Percentiles rank a stretch among this genome's conserved stretches.
Conservation (phyloP, 768 basidiomycete genomes). For the Megacollybia marginata region DNA sequence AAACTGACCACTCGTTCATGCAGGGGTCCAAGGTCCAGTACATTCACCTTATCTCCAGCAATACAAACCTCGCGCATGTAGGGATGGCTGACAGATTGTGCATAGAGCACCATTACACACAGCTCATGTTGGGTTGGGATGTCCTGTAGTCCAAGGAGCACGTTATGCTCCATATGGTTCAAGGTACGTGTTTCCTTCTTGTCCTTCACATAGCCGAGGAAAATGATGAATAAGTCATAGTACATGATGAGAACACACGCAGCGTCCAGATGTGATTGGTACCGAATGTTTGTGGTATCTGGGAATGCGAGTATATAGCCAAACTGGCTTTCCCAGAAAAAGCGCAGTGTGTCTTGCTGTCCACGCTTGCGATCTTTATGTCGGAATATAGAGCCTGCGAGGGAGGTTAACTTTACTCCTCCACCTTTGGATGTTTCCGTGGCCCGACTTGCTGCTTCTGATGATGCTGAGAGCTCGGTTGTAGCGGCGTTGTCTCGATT, state of each 20-base stretch:
- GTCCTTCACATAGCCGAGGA: conserved; percentile 12
- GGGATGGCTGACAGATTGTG: conserved; percentile 13
- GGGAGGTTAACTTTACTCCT: conserved; percentile 6
- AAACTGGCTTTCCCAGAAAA: neutral
- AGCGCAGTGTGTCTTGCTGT: conserved; percentile 9
- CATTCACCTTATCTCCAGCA: conserved; percentile 10
- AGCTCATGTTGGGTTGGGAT: conserved; percentile 20
- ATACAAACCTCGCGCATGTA: conserved; percentile 18
- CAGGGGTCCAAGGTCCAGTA: conserved; percentile 14
- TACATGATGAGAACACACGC: conserved; percentile 6
- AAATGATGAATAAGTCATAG: conserved; percentile 8
- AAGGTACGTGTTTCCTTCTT: conserved; percentile 12
- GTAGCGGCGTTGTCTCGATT: conserved; percentile 19
- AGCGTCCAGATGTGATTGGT: conserved; percentile 11
- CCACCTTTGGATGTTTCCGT: conserved; percentile 8
- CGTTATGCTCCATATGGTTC: conserved; percentile 21
- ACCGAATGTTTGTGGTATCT: conserved; percentile 14
- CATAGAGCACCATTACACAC: conserved; percentile 13
- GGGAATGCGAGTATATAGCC: conserved; percentile 6
- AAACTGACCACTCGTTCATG: too few species aligned
- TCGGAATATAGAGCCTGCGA: conserved; percentile 11
- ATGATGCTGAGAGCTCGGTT: neutral
- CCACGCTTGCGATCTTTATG: conserved; percentile 15
- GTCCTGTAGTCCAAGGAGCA: conserved; percentile 13
- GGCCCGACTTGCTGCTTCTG: conserved; percentile 2